Evolutionary conservation across 352 stramenopile species (phyloP), one percentile per base, ranked within the genome.

Genomic region (Pythium monospermum): DNA sequence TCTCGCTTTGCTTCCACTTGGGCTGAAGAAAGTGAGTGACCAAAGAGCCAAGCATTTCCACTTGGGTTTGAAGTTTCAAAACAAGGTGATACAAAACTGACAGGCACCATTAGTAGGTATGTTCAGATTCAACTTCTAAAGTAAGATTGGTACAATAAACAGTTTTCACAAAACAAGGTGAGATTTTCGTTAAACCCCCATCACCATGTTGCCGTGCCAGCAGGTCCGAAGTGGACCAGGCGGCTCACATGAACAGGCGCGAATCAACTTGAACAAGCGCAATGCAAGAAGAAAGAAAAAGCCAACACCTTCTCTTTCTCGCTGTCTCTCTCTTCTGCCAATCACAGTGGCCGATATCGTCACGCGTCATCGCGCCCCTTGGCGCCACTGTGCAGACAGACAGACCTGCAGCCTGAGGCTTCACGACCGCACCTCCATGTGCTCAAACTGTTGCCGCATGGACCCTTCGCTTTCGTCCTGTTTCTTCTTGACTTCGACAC

Each of bases 401-500:
- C 4, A 22, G 7, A 16, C 23, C 27, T 19, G 12, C 43, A 37
- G 35, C 13, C 35, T 10, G 16, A n/a, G 10, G 10, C 5, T n/a
- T 36, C 26, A 49, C n/a, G 44, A 39, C 5, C 44, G 31, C 22
- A 52, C 21, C 4, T 52, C 28, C 4, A 41, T 39, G 28, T 27
- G 28, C 18, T 52, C 44, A 15, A 45, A 30, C 16, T 28, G 38
- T 6, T 49, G n/a, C 22, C 30, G 38, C 8, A 19, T 37, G 2
- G n/a, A 26, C 4, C 32, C 27, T 11, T 39, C 39, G 32, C 4
- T 56, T 38, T 30, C 57, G 28, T 49, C 48, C 32, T 30, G 49
- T 27, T 43, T 82, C 69, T 61, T 81, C 49, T 79, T 87, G 19
- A 37, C 50, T 8, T 90, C 73, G 47, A 80, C 50, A 26, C 76